These are phyloP conservation scores for Rhodosporidiobolus odoratus DNA, from an alignment of 768 basidiomycete species.

Conservation along the genomic window DNA sequence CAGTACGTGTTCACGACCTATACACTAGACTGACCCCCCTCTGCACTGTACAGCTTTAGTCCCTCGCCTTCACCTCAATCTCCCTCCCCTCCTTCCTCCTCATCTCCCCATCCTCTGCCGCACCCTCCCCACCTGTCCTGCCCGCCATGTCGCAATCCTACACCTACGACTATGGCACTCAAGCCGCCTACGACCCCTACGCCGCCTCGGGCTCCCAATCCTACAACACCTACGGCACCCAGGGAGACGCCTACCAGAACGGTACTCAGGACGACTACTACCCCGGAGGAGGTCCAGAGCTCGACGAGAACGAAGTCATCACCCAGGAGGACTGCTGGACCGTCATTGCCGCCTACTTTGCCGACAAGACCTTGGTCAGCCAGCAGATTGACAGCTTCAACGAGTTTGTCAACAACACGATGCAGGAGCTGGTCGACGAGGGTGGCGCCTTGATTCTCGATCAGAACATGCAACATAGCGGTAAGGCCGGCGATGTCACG, in stretches of 20 bases:
- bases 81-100: not conserved
- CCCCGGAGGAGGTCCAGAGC: not conserved
- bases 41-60: too few species aligned
- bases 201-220: not conserved
- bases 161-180: constrained; percentile 5
- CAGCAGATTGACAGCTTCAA: constrained; percentile 98
- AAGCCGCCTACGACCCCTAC: not conserved
- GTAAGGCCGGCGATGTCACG: constrained; percentile 58
- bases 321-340: constrained; percentile 57
- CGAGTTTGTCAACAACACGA: constrained; percentile 97
- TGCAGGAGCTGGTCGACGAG: constrained; percentile 99
- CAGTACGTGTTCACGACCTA: too few species aligned
- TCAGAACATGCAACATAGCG: constrained; percentile 92
- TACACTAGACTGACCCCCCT: too few species aligned
- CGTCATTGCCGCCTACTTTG: constrained; percentile 93
- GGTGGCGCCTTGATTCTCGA: constrained; percentile 90
- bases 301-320: constrained; percentile 15
- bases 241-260: not conserved
- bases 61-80: not conserved
- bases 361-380: constrained; percentile 91
- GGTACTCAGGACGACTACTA: not conserved
- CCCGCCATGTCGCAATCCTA: constrained; percentile 2
- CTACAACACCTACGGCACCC: not conserved
- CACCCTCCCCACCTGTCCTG: not conserved
- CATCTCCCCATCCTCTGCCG: not conserved